phyloP scores from a whole-genome alignment of 2,329 filamentous ascomycete species.

The Graphium sp. region DNA sequence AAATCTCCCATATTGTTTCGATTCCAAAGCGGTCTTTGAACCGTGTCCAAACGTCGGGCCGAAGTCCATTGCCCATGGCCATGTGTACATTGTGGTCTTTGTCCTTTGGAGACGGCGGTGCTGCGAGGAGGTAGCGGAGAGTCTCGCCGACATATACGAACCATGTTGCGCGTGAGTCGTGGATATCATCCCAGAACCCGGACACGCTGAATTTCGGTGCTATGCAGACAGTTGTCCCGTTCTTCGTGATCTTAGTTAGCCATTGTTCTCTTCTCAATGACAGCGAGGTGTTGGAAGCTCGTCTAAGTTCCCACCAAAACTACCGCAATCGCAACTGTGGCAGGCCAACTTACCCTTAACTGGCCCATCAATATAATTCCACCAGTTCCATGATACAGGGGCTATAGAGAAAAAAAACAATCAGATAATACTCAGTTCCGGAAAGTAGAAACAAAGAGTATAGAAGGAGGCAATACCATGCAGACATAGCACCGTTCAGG shows the following conservation, averaged over 20 bases:
- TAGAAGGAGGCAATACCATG: no score
- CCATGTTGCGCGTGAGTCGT: constrained; percentile 51
- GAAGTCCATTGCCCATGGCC: constrained; percentile 71
- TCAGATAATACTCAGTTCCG: no score
- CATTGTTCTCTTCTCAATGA: no score
- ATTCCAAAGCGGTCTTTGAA: constrained; percentile 74
- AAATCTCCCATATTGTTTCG: constrained; percentile 61
- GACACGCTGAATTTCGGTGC: constrained; percentile 64
- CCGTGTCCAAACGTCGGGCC: constrained; percentile 70
- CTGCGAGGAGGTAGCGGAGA: constrained; percentile 62
- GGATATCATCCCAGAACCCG: constrained; percentile 61
- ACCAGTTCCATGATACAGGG: constrained; percentile 74
- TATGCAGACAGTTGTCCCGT: constrained; percentile 51
- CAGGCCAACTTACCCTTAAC: no score
- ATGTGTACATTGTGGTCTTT: constrained; percentile 53
- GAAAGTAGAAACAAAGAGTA: no score
- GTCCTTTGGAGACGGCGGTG: constrained; percentile 50
- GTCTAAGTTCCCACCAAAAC: no score
- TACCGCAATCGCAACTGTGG: no score
- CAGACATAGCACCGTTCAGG: no score
- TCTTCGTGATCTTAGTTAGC: constrained; percentile 40
- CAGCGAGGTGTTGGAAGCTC: no score
- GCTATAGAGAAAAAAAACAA: constrained; percentile 83
- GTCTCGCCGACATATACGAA: constrained; percentile 86
- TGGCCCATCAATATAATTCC: constrained; percentile 53